phyloP scores from a whole-genome alignment of 441 rosid species.

The Pelargonium myrrhifolium region DNA sequence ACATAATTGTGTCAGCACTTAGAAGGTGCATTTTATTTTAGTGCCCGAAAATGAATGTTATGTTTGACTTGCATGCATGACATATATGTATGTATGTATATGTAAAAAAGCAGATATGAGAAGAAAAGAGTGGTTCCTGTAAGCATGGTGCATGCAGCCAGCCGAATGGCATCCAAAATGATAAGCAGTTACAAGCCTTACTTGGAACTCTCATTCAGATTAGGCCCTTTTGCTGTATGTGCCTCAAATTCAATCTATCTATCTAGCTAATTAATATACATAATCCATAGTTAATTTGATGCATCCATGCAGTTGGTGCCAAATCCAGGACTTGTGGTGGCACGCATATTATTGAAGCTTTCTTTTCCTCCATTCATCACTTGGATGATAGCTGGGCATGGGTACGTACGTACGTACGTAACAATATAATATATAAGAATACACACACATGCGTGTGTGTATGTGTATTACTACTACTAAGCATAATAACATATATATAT shows the following conservation, averaged over 20 bases:
- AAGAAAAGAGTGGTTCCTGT: conserved; percentile 23
- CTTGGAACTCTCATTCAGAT: conserved; percentile 19
- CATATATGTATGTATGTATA: too few relatives aligned
- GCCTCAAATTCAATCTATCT: too few relatives aligned
- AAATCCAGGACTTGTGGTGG: conserved; percentile 10
- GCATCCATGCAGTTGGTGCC: conserved; percentile 1
- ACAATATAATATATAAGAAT: too few relatives aligned
- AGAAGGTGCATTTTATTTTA: conserved; percentile 24
- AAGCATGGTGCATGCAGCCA: conserved; percentile 18
- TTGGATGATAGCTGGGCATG: conserved; percentile 14
- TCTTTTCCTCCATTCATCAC: conserved; percentile 17
- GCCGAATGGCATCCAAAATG: conserved; percentile 26
- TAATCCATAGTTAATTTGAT: too few relatives aligned
- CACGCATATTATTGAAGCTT: conserved; percentile 6
- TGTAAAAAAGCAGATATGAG: conserved; percentile 18
- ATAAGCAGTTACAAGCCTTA: conserved; percentile 19
- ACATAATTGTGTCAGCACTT: conserved; percentile 20
- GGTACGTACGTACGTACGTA: too few relatives aligned
- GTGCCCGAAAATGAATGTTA: too few relatives aligned
- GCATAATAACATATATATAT: too few relatives aligned
- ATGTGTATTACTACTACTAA: too few relatives aligned
- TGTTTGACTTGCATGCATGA: too few relatives aligned
- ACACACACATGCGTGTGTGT: background rate
- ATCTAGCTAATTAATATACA: too few relatives aligned
- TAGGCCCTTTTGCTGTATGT: conserved; percentile 14